Evolutionary conservation across 805 yeast species (phyloP).

Genomic region (Sugiyamaella chiloensis): DNA sequence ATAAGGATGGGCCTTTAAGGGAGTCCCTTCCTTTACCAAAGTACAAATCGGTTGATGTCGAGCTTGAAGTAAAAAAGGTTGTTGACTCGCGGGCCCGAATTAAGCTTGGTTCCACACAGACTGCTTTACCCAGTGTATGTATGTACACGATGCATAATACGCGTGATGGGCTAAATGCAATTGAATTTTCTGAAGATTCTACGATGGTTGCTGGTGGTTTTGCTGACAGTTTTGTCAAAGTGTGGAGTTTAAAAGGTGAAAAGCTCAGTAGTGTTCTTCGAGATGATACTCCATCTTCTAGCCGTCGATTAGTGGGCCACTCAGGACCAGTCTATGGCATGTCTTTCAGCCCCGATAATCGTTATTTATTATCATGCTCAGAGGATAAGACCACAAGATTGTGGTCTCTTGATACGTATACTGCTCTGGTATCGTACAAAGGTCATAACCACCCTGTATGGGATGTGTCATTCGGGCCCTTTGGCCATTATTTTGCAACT

Average conservation of each 20-base stretch:
- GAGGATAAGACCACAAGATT: conserved; percentile 90
- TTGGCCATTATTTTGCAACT: conserved; percentile 97
- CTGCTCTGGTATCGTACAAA: conserved; percentile 87
- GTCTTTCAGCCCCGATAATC: conserved; percentile 86
- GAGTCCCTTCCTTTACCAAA: conserved; percentile 84
- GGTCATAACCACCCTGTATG: conserved; percentile 97
- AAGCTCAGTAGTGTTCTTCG: conserved; percentile 50
- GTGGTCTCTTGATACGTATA: conserved; percentile 91
- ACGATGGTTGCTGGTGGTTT: conserved; percentile 91
- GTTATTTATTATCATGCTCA: conserved; percentile 73
- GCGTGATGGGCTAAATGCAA: conserved; percentile 78
- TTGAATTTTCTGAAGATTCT: conserved; percentile 84
- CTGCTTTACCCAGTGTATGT: conserved; percentile 89
- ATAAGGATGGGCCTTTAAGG: conserved; percentile 60
- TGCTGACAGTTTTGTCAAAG: conserved; percentile 82
- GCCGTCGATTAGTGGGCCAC: conserved; percentile 75
- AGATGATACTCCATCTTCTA: conserved; percentile 28
- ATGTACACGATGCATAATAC: conserved; percentile 98
- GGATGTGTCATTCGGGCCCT: conserved; percentile 93
- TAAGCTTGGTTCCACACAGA: conserved; percentile 61
- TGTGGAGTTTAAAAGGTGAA: conserved; percentile 92
- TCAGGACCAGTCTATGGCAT: conserved; percentile 91
- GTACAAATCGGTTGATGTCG: conserved; percentile 74
- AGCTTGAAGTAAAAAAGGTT: conserved; percentile 70
- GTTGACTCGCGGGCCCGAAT: conserved; percentile 80